These are phyloP conservation scores for Beauveria pseudobassiana DNA, from an alignment of 2,329 filamentous ascomycete species.

Conservation along the genomic window DNA sequence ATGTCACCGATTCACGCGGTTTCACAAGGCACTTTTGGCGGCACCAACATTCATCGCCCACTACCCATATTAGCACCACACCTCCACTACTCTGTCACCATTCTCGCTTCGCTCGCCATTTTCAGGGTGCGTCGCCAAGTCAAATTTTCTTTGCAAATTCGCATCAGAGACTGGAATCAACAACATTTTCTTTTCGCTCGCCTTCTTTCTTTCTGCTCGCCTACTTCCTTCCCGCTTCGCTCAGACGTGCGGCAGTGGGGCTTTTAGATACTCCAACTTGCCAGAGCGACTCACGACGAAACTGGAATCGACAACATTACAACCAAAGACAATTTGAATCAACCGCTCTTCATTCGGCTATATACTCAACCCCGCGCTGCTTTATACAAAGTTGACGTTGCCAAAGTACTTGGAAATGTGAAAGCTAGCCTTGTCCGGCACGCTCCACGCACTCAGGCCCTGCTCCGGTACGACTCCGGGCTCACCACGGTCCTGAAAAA, in stretches of 20 bases:
- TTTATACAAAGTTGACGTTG: conserved; percentile 29
- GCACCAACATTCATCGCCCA: not conserved
- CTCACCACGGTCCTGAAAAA: conserved; percentile 41
- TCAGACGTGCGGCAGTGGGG: not conserved
- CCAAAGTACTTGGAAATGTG: conserved; percentile 41
- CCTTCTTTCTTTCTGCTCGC: not conserved
- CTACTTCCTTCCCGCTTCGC: not conserved
- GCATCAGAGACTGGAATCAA: no score
- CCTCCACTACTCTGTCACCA: not conserved
- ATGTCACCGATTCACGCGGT: not conserved
- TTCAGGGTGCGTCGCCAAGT: no score
- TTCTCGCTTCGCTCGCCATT: no score
- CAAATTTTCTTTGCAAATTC: no score
- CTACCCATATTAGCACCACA: not conserved
- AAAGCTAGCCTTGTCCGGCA: conserved; percentile 38
- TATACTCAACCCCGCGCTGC: not conserved
- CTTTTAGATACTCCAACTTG: no score
- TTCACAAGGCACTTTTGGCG: not conserved
- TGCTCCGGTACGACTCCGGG: conserved; percentile 35
- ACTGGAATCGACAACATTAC: not conserved
- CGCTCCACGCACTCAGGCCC: conserved; percentile 37
- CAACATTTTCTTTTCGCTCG: not conserved
- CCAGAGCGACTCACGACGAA: not conserved
- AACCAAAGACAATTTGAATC: no score
- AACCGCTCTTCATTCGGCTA: not conserved